Percentiles rank a stretch among this genome's conserved stretches.
Conservation (phyloP, 2,329 filamentous ascomycete species). For the Talaromyces rugulosus region DNA sequence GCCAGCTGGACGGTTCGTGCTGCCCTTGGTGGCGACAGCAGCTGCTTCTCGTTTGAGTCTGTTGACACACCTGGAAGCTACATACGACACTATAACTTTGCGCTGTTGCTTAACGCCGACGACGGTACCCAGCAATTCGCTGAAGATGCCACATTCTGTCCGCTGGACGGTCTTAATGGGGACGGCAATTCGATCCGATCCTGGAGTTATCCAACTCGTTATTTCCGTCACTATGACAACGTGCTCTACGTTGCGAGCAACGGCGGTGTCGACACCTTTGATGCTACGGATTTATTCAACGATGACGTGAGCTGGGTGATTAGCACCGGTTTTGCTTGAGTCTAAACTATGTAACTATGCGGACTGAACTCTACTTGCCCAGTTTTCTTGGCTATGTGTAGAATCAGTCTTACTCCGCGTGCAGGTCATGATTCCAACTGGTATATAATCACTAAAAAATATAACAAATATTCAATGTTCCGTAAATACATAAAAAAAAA, state of each 20-base stretch:
- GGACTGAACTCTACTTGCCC: background rate
- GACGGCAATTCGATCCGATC: slow-evolving; percentile 8
- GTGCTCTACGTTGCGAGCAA: slow-evolving; percentile 10
- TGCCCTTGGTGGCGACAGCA: slow-evolving; percentile 7
- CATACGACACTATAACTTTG: slow-evolving; percentile 10
- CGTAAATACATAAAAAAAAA: background rate
- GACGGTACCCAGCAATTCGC: slow-evolving; percentile 10
- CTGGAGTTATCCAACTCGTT: slow-evolving; percentile 12
- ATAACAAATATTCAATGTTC: no score
- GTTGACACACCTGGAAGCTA: slow-evolving; percentile 11
- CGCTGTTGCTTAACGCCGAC: slow-evolving; percentile 6
- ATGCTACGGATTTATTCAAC: slow-evolving; percentile 4
- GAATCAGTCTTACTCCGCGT: background rate
- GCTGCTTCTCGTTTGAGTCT: slow-evolving; percentile 12
- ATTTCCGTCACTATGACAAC: slow-evolving; percentile 9
- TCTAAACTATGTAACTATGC: background rate
- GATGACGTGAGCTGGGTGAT: slow-evolving; percentile 7
- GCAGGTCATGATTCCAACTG: background rate
- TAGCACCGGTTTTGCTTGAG: slow-evolving; percentile 4
- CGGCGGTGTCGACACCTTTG: slow-evolving; percentile 6
- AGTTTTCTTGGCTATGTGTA: background rate
- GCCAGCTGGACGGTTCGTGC: slow-evolving; percentile 10
- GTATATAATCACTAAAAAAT: background rate
- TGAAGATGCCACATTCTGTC: slow-evolving; percentile 12
- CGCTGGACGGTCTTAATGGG: slow-evolving; percentile 5